Conservation (phyloP, 2,329 filamentous ascomycete species). For the Pestalotiopsis sp. region DNA sequence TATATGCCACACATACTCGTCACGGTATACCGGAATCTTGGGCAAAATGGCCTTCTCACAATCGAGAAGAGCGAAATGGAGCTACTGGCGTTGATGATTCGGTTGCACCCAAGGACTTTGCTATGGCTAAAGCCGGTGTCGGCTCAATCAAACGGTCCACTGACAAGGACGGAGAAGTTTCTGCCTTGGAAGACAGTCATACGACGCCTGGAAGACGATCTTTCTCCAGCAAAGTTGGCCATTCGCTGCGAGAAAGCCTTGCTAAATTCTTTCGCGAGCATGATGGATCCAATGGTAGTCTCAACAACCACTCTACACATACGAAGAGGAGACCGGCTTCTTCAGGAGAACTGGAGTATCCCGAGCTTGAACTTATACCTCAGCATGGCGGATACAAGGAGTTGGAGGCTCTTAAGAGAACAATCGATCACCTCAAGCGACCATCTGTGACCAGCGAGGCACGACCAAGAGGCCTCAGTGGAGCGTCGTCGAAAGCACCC, state of each 20-base stretch:
- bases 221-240: conserved; percentile 27
- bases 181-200: conserved; percentile 12
- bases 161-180: not conserved
- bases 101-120: conserved; percentile 29
- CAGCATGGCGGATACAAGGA: conserved; percentile 33
- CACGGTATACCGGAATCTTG: conserved; percentile 31
- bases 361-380: conserved; percentile 37
- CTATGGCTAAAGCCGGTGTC: conserved; percentile 1
- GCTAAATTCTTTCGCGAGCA: conserved; percentile 23
- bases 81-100: conserved; percentile 27
- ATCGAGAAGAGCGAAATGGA: conserved; percentile 28
- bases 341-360: conserved; percentile 32
- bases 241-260: conserved; percentile 25
- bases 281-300: not conserved
- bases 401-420: conserved; percentile 31
- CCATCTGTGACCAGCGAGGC: conserved; percentile 33
- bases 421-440: conserved; percentile 34
- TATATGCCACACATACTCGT: conserved; percentile 7
- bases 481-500: conserved; percentile 20
- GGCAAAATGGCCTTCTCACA: conserved; percentile 36
- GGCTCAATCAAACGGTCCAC: conserved; percentile 13
- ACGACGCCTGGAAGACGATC: conserved; percentile 17
- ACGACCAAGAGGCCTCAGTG: conserved; percentile 10
- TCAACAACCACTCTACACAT: not conserved
- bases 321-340: conserved; percentile 11